phyloP scores from a whole-genome alignment of 257 asterid species.

The Verbascum thapsus region DNA sequence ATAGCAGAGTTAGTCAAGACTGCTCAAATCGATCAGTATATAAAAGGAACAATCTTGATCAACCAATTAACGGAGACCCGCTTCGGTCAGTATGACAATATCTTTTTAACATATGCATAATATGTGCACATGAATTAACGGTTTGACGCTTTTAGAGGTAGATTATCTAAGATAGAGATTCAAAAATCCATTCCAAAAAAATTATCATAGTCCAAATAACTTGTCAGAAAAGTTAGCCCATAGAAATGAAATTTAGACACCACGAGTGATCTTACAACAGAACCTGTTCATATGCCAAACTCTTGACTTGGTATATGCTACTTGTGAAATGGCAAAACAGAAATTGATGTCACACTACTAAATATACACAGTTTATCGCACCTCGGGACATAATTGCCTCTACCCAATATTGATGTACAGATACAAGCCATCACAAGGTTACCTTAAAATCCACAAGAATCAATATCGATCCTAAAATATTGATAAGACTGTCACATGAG shows the following conservation, averaged over 20 bases:
- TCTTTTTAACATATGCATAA: background rate
- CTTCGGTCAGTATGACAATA: background rate
- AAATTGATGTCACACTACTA: constrained; percentile 12
- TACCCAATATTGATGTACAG: constrained; percentile 3
- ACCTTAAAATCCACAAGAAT: constrained; percentile 19
- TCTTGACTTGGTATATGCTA: constrained; percentile 1
- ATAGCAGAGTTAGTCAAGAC: too few species aligned
- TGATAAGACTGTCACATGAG: background rate
- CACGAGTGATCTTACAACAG: background rate
- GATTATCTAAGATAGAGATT: background rate
- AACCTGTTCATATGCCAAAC: background rate
- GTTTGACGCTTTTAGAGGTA: background rate
- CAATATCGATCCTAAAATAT: constrained; percentile 9
- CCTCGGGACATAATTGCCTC: background rate
- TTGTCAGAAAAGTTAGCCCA: background rate
- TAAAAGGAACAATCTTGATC: too few species aligned
- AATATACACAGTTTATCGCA: constrained; percentile 11
- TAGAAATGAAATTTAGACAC: background rate
- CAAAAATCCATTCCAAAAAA: background rate
- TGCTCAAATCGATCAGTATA: too few species aligned
- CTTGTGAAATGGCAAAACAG: background rate
- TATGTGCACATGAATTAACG: background rate
- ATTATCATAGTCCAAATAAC: background rate
- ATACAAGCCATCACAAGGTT: constrained; percentile 3
- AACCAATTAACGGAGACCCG: background rate